Conservation (phyloP, 495 filamentous ascomycete genomes). For the Aspergillus kassunensis region DNA sequence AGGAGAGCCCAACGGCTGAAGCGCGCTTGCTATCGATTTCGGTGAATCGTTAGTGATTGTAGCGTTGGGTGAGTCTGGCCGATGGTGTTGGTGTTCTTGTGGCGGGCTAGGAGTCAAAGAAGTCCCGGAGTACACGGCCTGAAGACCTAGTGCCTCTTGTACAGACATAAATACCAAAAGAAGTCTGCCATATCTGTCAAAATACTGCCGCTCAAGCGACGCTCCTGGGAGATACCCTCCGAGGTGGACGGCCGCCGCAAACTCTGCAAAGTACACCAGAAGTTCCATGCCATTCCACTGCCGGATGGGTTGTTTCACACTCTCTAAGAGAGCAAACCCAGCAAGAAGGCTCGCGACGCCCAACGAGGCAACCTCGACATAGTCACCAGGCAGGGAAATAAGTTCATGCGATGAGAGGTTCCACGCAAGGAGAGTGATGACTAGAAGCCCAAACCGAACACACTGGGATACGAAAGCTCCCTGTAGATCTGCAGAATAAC, state of each 20-base stretch:
- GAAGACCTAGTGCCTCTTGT: constrained; percentile 33
- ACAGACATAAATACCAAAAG: constrained; percentile 40
- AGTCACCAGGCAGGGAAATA: constrained; percentile 34
- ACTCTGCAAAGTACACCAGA: constrained; percentile 40
- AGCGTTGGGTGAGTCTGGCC: not conserved
- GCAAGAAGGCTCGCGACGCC: constrained; percentile 40
- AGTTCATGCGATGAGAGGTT: constrained; percentile 30
- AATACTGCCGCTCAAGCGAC: constrained; percentile 34
- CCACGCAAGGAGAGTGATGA: constrained; percentile 32
- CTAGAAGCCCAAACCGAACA: constrained; percentile 32
- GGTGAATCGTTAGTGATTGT: constrained; percentile 2
- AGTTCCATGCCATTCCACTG: constrained; percentile 45
- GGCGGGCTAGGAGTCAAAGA: not conserved
- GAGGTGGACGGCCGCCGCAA: constrained; percentile 36
- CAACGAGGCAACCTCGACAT: constrained; percentile 39
- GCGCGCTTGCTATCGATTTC: constrained; percentile 15
- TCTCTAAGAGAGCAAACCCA: constrained; percentile 38
- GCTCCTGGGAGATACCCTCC: constrained; percentile 35
- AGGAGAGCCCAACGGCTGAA: constrained; percentile 21
- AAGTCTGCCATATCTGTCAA: constrained; percentile 41
- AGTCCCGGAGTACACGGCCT: constrained; percentile 22
- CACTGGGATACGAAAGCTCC: constrained; percentile 24
- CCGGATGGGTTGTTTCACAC: constrained; percentile 31
- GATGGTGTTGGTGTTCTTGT: constrained; percentile 1
- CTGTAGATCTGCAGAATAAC: constrained; percentile 11